These are phyloP conservation scores for Ascochyta clinopodiicola DNA, from an alignment of 2,329 filamentous ascomycete species.

Conservation along the genomic window DNA sequence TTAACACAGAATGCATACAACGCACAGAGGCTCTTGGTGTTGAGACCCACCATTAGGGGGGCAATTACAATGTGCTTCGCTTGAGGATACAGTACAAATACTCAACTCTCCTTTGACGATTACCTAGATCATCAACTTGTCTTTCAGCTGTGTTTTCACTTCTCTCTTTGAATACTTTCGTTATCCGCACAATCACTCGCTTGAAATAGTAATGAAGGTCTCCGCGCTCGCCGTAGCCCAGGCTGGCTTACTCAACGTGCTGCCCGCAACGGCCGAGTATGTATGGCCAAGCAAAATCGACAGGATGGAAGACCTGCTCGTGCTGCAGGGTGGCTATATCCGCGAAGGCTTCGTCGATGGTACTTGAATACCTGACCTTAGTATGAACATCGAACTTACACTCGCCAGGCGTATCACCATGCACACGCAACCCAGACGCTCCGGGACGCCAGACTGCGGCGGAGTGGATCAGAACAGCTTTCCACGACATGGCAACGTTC, in stretches of 20 bases:
- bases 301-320: conserved; percentile 16
- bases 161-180: neutral
- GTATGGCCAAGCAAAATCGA: conserved; percentile 14
- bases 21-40: neutral
- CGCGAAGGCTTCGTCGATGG: conserved; percentile 11
- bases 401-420: conserved; percentile 23
- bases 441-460: conserved; percentile 34
- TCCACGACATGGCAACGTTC: conserved; percentile 45
- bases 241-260: conserved; percentile 6
- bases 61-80: neutral
- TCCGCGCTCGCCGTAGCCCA: conserved; percentile 6
- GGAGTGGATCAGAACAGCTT: conserved; percentile 44
- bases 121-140: neutral
- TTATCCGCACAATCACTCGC: conserved; percentile 5
- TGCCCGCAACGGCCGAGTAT: conserved; percentile 15
- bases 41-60: neutral
- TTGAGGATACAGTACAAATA: neutral
- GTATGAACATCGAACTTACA: neutral
- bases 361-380: neutral
- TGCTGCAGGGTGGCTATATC: conserved; percentile 15
- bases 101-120: neutral
- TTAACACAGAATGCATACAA: neutral
- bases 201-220: conserved; percentile 4
- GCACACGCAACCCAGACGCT: conserved; percentile 20
- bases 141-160: neutral